A percentile compares a stretch with the other conserved stretches of the same genome.
Evolutionary conservation across 2,329 filamentous ascomycete species (phyloP).

Genomic region (Juglanconis sp.): DNA sequence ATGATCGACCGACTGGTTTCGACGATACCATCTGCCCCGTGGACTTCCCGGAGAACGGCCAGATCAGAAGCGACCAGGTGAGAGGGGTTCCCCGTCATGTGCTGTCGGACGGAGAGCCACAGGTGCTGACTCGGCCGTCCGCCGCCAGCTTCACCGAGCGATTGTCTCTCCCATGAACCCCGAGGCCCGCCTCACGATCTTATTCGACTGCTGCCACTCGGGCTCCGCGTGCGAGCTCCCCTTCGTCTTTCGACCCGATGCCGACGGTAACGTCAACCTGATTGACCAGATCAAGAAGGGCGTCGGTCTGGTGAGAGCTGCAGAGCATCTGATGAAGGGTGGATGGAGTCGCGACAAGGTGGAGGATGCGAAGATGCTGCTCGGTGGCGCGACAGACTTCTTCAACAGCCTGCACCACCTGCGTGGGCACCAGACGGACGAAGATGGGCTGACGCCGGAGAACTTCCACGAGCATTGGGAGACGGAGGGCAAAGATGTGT

Average conservation of each 20-base stretch:
- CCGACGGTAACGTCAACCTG: slow-evolving; percentile 52
- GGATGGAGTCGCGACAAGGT: slow-evolving; percentile 44
- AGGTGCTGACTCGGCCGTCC: neutral
- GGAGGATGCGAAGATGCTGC: slow-evolving; percentile 47
- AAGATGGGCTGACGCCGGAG: slow-evolving; percentile 41
- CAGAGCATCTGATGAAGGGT: slow-evolving; percentile 45
- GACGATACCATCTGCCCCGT: slow-evolving; percentile 54
- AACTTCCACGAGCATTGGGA: slow-evolving; percentile 40
- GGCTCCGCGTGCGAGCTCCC: slow-evolving; percentile 58
- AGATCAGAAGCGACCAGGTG: slow-evolving; percentile 47
- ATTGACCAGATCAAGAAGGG: slow-evolving; percentile 54
- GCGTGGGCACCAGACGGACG: slow-evolving; percentile 36
- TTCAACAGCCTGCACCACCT: slow-evolving; percentile 49
- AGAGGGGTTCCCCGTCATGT: neutral
- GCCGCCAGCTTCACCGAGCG: slow-evolving; percentile 41
- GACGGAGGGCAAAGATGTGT: slow-evolving; percentile 36
- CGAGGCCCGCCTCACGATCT: slow-evolving; percentile 48
- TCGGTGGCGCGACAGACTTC: slow-evolving; percentile 51
- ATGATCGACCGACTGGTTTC: slow-evolving; percentile 34
- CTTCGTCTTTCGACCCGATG: slow-evolving; percentile 54
- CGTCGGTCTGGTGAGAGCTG: slow-evolving; percentile 45
- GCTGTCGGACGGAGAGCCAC: neutral
- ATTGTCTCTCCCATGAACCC: slow-evolving; percentile 50
- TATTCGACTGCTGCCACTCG: slow-evolving; percentile 62
- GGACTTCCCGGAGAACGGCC: slow-evolving; percentile 49